phyloP scores from a whole-genome alignment of 2,329 filamentous ascomycete species.

The Fusarium acutatum region DNA sequence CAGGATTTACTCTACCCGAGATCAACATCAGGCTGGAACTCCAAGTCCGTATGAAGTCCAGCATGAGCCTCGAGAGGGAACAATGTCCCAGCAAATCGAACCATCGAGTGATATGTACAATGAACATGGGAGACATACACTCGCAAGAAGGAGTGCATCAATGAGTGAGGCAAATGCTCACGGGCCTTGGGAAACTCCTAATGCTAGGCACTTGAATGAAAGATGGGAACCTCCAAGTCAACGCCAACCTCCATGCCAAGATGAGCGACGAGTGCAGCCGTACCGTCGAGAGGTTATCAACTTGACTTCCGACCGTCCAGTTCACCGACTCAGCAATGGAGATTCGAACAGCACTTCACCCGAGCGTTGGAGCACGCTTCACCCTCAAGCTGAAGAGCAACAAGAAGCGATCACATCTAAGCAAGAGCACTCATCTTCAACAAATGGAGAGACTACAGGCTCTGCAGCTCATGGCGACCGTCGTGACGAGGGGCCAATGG shows the following conservation, averaged over 20 bases:
- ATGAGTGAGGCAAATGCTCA: fast-evolving
- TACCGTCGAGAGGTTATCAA: fast-evolving
- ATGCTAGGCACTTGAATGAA: background rate
- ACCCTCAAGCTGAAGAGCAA: background rate
- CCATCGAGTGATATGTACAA: background rate
- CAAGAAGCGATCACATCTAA: background rate
- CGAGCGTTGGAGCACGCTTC: fast-evolving
- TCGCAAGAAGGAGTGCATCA: background rate
- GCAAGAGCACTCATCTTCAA: background rate
- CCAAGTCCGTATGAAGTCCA: background rate
- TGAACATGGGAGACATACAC: background rate
- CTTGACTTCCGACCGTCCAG: background rate
- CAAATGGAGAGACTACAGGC: background rate
- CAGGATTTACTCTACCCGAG: background rate
- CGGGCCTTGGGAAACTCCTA: fast-evolving
- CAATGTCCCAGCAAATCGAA: background rate
- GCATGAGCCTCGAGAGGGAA: fast-evolving
- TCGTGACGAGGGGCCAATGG: fast-evolving
- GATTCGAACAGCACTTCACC: too few relatives aligned
- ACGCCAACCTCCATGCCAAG: too few relatives aligned
- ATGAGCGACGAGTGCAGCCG: background rate
- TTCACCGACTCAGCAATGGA: background rate
- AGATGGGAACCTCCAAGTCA: background rate
- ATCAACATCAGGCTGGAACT: background rate
- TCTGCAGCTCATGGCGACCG: fast-evolving